A percentile compares a stretch with the other conserved stretches of the same genome.
Conservation (phyloP, 1,284 basidiomycete genomes). For the Puccinia horiana region DNA sequence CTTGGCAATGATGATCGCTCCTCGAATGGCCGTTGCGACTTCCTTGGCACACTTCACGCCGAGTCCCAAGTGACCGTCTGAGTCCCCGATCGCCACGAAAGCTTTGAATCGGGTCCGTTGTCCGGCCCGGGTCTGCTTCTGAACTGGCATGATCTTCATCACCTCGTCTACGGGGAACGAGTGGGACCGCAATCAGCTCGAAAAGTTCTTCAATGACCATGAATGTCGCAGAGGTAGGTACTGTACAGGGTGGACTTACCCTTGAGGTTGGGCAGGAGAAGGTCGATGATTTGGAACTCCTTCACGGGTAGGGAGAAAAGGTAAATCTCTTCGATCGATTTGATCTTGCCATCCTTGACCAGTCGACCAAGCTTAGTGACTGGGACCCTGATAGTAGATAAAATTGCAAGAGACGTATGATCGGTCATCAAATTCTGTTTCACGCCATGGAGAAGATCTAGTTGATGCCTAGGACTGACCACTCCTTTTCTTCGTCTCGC, state of each 20-base stretch:
- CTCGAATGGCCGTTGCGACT: conserved; percentile 98
- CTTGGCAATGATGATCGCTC: conserved; percentile 96
- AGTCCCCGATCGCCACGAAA: conserved; percentile 98
- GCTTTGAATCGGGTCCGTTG: conserved; percentile 99
- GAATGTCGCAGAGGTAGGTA: too few species aligned
- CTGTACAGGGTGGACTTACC: conserved; percentile 57
- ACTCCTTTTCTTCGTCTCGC: conserved; percentile 99
- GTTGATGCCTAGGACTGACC: conserved; percentile 65
- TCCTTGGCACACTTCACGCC: conserved; percentile 99
- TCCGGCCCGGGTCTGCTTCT: conserved; percentile 99
- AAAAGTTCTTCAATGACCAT: too few species aligned
- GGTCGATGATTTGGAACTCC: conserved; percentile 97
- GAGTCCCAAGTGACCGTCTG: conserved; percentile 96
- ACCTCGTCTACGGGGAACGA: conserved; percentile 70
- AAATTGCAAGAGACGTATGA: not conserved
- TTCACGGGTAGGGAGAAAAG: conserved; percentile 99
- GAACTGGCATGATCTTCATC: conserved; percentile 99
- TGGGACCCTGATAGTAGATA: conserved; percentile 70
- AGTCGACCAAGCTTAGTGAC: conserved; percentile 99
- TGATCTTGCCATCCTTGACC: conserved; percentile 99
- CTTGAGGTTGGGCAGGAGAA: conserved; percentile 95
- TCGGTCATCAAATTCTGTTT: not conserved
- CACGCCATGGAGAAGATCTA: too few species aligned
- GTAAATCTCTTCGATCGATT: conserved; percentile 99
- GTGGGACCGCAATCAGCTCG: not conserved